Base-by-base conservation (phyloP, 2,329 filamentous ascomycete genomes). In the Cercospora sojina region DNA sequence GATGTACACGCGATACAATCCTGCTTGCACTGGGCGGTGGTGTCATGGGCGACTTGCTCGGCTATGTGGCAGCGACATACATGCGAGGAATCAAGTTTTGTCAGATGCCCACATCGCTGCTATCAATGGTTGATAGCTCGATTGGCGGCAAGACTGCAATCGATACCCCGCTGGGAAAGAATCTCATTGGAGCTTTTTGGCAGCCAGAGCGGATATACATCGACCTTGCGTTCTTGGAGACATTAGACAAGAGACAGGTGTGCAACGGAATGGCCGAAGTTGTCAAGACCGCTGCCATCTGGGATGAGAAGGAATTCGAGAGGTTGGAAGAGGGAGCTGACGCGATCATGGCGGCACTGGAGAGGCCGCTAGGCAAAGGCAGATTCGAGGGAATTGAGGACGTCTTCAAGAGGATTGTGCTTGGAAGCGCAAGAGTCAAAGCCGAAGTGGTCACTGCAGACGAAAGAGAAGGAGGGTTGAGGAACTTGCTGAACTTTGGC, bases 261-360 rank as follows among this genome's bases (percentile, higher is more conserved):
- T 93, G 97, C 80, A 99, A 99, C 78, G 95, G 95, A 68, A 97
- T 99, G 94, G 95, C 94, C 27, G 95, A 99, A 82, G 94, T 99
- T 31, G 71, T 76, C 49, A 77, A 85, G 86, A 99, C 95, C 3
- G 95, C 95, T 3, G 95, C 95, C 62, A 98, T 99, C 73, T 97
- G 94, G 87, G 88, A 96, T 74, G 92, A 96, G 79, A 81, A 84
- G 9, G 94, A 97, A 76, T 99, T 99, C 77, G 86, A 89, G 51
- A 82, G 90, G 12, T 83, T 99, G 18, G 95, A 99, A 77, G 84
- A 90, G 71, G 92, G 95, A 74, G 93, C 93, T 1, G 82, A 89
- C 41, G 81, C 85, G 5, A 93, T 99, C 60, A 85, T 97, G 74
- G 84, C 86, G 25, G 88, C 91, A 8, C 85, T 96, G 65, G 88